Conservation (phyloP, 768 basidiomycete species). For the Tremella mesenterica region DNA sequence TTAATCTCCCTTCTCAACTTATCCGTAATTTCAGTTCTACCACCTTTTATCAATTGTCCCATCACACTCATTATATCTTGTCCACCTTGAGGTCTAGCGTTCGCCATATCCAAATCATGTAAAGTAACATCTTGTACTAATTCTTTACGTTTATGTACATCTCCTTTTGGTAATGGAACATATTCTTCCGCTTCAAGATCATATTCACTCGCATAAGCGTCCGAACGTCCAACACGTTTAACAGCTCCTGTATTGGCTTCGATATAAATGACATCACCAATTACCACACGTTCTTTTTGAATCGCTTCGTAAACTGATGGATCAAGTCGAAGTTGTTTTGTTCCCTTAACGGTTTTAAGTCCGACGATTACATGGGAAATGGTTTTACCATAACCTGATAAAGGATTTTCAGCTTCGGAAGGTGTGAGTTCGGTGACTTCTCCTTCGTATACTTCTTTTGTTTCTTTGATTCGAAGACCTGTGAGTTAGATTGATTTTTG, state of each 20-base stretch:
- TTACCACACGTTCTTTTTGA: constrained; percentile 89
- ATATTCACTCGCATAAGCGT: constrained; percentile 94
- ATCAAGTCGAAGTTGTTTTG: constrained; percentile 87
- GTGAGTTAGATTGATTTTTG: constrained; percentile 4
- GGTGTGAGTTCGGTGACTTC: constrained; percentile 97
- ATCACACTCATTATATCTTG: constrained; percentile 99
- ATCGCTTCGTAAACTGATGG: constrained; percentile 96
- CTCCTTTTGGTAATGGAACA: constrained; percentile 91
- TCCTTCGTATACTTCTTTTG: constrained; percentile 96
- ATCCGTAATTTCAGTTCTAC: constrained; percentile 92
- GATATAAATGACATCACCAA: constrained; percentile 94
- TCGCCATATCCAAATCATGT: constrained; percentile 91
- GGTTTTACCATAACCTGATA: constrained; percentile 96
- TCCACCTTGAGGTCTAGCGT: constrained; percentile 79
- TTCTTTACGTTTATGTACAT: constrained; percentile 92
- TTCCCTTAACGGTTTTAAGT: constrained; percentile 86
- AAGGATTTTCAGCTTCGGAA: constrained; percentile 90
- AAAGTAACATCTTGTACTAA: constrained; percentile 90
- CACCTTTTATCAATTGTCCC: constrained; percentile 77
- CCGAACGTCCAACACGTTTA: constrained; percentile 89
- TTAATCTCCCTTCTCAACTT: constrained; percentile 92
- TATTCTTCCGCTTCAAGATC: constrained; percentile 98
- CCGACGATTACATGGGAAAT: constrained; percentile 96
- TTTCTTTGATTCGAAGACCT: constrained; percentile 97
- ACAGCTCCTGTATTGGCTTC: constrained; percentile 91